These are phyloP conservation scores for Platanus orientalis DNA, from an alignment of 164 flowering plant genomes.

Conservation along the genomic window DNA sequence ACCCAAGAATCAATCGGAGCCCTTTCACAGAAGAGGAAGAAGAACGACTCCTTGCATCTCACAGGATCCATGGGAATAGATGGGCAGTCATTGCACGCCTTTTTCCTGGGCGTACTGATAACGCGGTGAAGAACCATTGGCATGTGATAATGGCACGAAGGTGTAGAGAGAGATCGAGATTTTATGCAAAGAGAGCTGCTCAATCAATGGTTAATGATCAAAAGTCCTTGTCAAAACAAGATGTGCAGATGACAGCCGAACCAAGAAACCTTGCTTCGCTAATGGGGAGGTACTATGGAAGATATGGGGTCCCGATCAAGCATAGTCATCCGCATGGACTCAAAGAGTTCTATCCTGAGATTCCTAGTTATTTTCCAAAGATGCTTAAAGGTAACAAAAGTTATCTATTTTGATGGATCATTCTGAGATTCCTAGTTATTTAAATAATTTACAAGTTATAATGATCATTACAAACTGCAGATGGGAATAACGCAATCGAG, in stretches of 20 bases:
- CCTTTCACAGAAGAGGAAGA: conserved; percentile 74
- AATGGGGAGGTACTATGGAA: conserved; percentile 11
- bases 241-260: conserved; percentile 2
- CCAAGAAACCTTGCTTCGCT: conserved; percentile 17
- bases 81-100: conserved; percentile 60
- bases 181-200: conserved; percentile 32
- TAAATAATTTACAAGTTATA: neutral
- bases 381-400: conserved; percentile 13
- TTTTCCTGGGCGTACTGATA: conserved; percentile 70
- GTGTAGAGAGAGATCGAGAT: conserved; percentile 41
- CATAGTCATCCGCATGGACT: conserved; percentile 9
- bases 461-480: conserved; percentile 26
- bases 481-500: conserved; percentile 30
- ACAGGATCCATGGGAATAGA: conserved; percentile 57
- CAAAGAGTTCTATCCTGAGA: conserved; percentile 8
- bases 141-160: conserved; percentile 62
- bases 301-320: conserved; percentile 11
- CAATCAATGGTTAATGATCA: conserved; percentile 13
- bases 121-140: conserved; percentile 80
- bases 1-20: neutral
- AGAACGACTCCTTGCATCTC: conserved; percentile 55
- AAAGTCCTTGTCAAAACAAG: conserved; percentile 8
- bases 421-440: neutral
- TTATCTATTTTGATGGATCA: neutral
- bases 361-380: neutral